Conservation (phyloP, 148 eudicot genomes). For the Pouteria glomerata region DNA sequence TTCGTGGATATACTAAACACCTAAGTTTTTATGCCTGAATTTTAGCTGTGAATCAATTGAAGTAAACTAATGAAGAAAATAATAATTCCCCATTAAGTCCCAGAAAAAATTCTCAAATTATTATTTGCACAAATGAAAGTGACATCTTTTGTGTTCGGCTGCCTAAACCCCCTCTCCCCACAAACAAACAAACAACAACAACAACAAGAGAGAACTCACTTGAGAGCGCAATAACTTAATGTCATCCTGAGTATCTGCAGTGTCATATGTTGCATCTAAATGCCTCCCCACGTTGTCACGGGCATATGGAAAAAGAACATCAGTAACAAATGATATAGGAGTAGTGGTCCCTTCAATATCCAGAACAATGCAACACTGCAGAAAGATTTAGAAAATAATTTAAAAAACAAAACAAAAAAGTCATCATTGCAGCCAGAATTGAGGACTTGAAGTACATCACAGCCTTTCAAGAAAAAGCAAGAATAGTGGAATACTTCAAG, state of each 20-base stretch:
- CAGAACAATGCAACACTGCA: conserved; percentile 90
- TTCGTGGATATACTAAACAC: not conserved
- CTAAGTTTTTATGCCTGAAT: not conserved
- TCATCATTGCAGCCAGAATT: not conserved
- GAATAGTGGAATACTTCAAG: not conserved
- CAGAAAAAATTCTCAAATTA: not conserved
- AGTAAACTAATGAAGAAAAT: not conserved
- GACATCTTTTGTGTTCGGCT: not conserved
- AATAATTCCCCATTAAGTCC: not conserved
- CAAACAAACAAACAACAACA: too few species aligned
- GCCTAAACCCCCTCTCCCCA: not conserved
- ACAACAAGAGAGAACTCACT: conserved; percentile 34
- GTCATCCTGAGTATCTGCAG: conserved; percentile 83
- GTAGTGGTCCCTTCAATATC: conserved; percentile 99
- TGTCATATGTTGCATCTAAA: conserved; percentile 71
- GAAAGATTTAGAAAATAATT: not conserved
- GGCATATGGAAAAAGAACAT: conserved; percentile 95
- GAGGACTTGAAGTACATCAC: not conserved
- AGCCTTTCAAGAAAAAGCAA: not conserved
- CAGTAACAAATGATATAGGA: conserved; percentile 93
- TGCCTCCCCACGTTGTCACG: conserved; percentile 81
- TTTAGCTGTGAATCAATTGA: not conserved
- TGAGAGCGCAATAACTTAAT: conserved; percentile 75
- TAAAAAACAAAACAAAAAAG: not conserved
- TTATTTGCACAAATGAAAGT: not conserved